Evolutionary conservation across 1,284 basidiomycete genomes (phyloP).

Genomic region (Hymenochaete sp.): DNA sequence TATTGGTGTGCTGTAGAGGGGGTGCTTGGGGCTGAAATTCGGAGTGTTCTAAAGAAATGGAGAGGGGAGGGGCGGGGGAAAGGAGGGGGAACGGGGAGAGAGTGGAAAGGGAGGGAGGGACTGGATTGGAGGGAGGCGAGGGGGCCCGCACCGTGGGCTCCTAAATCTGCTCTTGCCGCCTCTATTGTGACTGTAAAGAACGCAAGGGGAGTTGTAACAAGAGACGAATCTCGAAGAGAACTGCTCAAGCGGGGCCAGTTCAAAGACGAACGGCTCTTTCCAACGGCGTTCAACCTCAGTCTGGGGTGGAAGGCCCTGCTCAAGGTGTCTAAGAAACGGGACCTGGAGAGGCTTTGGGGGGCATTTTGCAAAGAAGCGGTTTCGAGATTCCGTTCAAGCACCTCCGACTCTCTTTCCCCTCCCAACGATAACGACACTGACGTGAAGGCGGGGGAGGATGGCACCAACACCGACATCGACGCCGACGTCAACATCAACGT

Average conservation of each 20-base stretch:
- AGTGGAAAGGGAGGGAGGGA: conserved; percentile 6
- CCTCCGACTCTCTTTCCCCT: neutral
- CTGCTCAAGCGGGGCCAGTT: too few species aligned
- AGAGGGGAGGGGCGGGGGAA: neutral
- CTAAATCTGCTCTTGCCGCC: too few species aligned
- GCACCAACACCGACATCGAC: too few species aligned
- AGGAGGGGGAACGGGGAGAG: neutral
- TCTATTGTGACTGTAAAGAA: too few species aligned
- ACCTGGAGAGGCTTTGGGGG: conserved; percentile 12
- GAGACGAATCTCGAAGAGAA: too few species aligned
- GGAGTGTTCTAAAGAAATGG: conserved; percentile 6
- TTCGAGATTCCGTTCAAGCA: neutral
- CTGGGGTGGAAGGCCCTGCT: conserved; percentile 15
- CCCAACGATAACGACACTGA: neutral
- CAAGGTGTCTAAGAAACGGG: conserved; percentile 5
- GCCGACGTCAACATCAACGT: too few species aligned
- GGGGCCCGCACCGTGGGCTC: conserved; percentile 14
- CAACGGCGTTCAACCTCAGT: neutral
- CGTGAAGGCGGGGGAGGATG: neutral
- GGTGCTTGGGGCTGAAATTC: conserved; percentile 4
- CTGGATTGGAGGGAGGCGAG: neutral
- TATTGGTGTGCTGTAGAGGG: conserved; percentile 12
- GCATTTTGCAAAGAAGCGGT: neutral
- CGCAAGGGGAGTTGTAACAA: too few species aligned
- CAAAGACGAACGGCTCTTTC: too few species aligned